These are phyloP conservation scores for Eimeria praecox DNA, from an alignment of 169 alveolate species.

Conservation along the genomic window DNA sequence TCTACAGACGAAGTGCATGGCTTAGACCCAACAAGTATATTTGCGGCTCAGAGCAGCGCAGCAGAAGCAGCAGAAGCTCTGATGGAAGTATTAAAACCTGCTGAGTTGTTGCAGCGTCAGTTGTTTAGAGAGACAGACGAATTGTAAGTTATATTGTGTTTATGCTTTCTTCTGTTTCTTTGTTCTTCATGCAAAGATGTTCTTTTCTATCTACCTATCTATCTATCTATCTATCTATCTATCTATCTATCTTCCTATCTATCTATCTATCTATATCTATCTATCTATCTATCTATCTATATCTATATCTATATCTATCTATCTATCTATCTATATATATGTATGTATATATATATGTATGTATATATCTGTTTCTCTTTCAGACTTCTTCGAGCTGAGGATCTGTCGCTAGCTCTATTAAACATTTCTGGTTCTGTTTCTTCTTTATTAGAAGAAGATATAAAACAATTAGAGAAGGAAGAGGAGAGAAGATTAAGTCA, in stretches of 20 bases:
- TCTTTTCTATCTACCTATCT: no score
- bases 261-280: no score
- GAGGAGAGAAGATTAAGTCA: slow-evolving; percentile 84
- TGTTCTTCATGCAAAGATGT: no score
- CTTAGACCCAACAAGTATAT: slow-evolving; percentile 83
- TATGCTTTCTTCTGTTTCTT: no score
- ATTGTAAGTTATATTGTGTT: no score
- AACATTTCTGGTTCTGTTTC: slow-evolving; percentile 81
- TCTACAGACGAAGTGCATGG: slow-evolving; percentile 85
- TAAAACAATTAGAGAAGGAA: slow-evolving; percentile 67
- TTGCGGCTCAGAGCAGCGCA: slow-evolving; percentile 83
- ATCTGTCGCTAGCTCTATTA: slow-evolving; percentile 80
- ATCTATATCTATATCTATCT: no score
- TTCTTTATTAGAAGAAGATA: slow-evolving; percentile 74
- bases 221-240: no score
- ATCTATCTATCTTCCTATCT: no score
- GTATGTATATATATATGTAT: no score
- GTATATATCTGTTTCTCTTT: background rate
- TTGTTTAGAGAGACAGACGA: slow-evolving; percentile 39
- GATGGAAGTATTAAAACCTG: slow-evolving; percentile 82
- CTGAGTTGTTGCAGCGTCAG: slow-evolving; percentile 80
- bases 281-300: no score
- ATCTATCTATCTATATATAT: no score
- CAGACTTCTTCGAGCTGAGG: slow-evolving; percentile 81
- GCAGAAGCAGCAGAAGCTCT: slow-evolving; percentile 77